Evolutionary conservation across 495 filamentous ascomycete species (phyloP).

Genomic region (Penicillium silybi): DNA sequence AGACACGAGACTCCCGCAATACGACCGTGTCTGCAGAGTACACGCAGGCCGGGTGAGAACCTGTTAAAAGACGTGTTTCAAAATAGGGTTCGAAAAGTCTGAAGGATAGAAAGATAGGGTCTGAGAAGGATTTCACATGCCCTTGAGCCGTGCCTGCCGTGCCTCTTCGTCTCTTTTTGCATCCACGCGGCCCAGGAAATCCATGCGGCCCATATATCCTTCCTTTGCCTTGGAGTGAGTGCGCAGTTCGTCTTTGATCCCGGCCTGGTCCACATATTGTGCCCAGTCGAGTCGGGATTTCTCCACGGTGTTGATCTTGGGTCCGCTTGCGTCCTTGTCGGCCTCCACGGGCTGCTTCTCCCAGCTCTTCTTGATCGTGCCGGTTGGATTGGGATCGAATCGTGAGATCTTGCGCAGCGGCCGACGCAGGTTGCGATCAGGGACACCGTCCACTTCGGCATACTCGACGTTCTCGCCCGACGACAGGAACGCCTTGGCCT

Average conservation of each 20-base stretch:
- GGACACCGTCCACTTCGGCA: conserved; percentile 25
- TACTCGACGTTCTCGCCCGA: conserved; percentile 43
- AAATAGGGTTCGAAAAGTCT: background rate
- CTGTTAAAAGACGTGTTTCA: background rate
- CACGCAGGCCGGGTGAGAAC: background rate
- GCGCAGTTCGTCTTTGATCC: conserved; percentile 86
- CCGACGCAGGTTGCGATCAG: conserved; percentile 47
- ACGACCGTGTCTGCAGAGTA: conserved; percentile 1
- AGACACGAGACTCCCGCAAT: background rate
- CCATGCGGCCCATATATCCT: conserved; percentile 77
- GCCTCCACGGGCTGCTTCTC: conserved; percentile 33
- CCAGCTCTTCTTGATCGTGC: conserved; percentile 50
- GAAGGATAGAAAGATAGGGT: background rate
- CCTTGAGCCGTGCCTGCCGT: conserved; percentile 56
- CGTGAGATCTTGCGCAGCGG: conserved; percentile 69
- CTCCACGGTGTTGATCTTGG: conserved; percentile 93
- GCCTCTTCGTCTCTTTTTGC: conserved; percentile 71
- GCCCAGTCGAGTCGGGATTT: conserved; percentile 96
- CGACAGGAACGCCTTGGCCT: conserved; percentile 72
- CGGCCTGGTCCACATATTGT: conserved; percentile 85
- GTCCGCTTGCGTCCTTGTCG: conserved; percentile 50
- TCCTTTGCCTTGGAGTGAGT: conserved; percentile 79
- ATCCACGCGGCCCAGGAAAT: conserved; percentile 83
- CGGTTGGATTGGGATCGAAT: conserved; percentile 69
- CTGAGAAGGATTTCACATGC: conserved; percentile 32